These are phyloP conservation scores for Penstemon davidsonii DNA, from an alignment of 257 asterid species.

Conservation along the genomic window DNA sequence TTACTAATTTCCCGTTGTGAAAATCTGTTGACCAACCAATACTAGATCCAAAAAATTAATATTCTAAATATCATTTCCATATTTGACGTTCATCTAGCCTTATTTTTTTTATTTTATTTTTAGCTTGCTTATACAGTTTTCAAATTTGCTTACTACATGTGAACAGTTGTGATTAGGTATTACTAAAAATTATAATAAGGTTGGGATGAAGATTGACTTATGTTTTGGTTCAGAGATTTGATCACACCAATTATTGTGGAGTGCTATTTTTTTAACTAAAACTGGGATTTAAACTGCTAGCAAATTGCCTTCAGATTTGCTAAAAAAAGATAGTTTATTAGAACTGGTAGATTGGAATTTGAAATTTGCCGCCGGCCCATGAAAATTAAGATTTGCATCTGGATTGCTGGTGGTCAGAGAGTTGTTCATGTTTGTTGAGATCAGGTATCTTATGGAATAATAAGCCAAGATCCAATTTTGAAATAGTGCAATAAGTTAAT, in stretches of 20 bases:
- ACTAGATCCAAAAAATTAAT: too few species aligned
- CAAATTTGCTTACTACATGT: not conserved
- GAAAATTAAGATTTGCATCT: not conserved
- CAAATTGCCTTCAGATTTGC: conserved; percentile 31
- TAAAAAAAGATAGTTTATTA: conserved; percentile 14
- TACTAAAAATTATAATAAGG: conserved; percentile 5
- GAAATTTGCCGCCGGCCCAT: not conserved
- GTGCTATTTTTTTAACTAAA: not conserved
- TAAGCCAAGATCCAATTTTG: conserved; percentile 11
- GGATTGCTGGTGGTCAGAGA: not conserved
- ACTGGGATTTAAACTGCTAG: conserved; percentile 13
- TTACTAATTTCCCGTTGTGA: too few species aligned
- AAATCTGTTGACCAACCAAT: too few species aligned
- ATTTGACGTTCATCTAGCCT: too few species aligned
- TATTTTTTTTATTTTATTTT: too few species aligned
- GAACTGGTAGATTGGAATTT: conserved; percentile 14
- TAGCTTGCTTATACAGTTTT: not conserved
- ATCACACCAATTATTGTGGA: conserved; percentile 11
- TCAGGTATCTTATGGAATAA: not conserved
- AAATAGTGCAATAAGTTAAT: not conserved
- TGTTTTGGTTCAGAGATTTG: conserved; percentile 1
- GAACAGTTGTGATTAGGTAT: conserved; percentile 32
- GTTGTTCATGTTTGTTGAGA: conserved; percentile 1
- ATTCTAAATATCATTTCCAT: too few species aligned
- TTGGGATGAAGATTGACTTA: conserved; percentile 18